phyloP scores from a whole-genome alignment of 2,329 filamentous ascomycete species.

The Penicillium decumbens region DNA sequence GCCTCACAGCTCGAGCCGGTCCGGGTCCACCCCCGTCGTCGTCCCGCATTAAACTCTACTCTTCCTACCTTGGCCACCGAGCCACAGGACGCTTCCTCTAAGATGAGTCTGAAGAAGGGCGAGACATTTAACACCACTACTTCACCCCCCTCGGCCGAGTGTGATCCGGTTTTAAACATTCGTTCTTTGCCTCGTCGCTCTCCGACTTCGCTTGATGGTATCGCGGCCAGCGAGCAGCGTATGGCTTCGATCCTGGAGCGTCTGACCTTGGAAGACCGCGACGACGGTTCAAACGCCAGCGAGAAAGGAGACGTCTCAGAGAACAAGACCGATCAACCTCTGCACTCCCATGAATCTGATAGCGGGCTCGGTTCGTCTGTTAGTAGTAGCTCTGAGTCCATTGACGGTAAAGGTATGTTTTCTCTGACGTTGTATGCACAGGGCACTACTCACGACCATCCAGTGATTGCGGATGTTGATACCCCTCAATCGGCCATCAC shows the following conservation, averaged over 20 bases:
- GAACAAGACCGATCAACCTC: constrained; percentile 32
- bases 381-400: constrained; percentile 51
- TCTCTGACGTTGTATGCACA: constrained; percentile 1
- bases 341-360: constrained; percentile 64
- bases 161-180: constrained; percentile 43
- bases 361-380: constrained; percentile 85
- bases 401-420: constrained; percentile 42
- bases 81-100: constrained; percentile 29
- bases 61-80: constrained; percentile 28
- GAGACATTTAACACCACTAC: constrained; percentile 56
- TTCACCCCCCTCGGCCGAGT: constrained; percentile 37
- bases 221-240: constrained; percentile 65
- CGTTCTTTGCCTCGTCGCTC: constrained; percentile 58
- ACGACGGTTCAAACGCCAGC: constrained; percentile 38
- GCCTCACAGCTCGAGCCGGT: constrained; percentile 21
- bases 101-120: constrained; percentile 62
- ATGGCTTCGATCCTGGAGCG: constrained; percentile 62
- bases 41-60: constrained; percentile 28
- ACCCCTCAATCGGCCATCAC: constrained; percentile 53
- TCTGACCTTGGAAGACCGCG: constrained; percentile 58
- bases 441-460: background rate
- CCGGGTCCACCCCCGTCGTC: constrained; percentile 35
- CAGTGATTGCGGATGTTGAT: constrained; percentile 18
- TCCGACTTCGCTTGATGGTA: constrained; percentile 64
- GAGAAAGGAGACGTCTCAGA: constrained; percentile 10